These are phyloP conservation scores for Senecio squalidus DNA, from an alignment of 140 eudicot species.

Conservation along the genomic window DNA sequence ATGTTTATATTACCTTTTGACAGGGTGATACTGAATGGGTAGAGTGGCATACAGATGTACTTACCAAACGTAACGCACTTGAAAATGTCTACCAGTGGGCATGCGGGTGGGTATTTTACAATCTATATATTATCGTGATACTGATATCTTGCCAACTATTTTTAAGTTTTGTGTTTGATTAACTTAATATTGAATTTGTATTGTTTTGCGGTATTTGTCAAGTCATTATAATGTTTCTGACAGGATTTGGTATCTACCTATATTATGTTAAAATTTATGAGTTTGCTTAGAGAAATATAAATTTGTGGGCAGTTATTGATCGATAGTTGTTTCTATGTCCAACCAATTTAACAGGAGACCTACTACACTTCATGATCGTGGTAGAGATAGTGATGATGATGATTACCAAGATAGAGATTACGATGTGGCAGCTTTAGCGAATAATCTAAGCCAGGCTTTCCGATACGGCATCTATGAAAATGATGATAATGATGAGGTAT, in stretches of 20 bases:
- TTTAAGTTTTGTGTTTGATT: background rate
- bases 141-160: background rate
- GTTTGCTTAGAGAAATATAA: background rate
- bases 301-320: background rate
- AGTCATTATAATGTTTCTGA: constrained; percentile 14
- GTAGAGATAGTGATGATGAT: constrained; percentile 95
- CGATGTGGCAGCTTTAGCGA: constrained; percentile 94
- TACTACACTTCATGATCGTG: constrained; percentile 78
- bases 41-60: constrained; percentile 83
- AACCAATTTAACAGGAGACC: constrained; percentile 65
- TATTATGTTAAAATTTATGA: background rate
- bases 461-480: constrained; percentile 78
- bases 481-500: constrained; percentile 88
- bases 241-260: background rate
- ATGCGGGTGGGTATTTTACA: constrained; percentile 70
- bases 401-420: constrained; percentile 94
- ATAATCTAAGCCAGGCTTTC: constrained; percentile 88
- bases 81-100: constrained; percentile 96
- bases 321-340: constrained; percentile 1
- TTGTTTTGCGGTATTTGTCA: constrained; percentile 8
- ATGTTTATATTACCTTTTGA: constrained; percentile 14
- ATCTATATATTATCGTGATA: background rate
- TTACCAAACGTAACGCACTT: constrained; percentile 68
- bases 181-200: background rate
- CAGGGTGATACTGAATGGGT: constrained; percentile 91